Evolutionary conservation across 176 grass and related monocot species (phyloP), one percentile per base, ranked within the genome.

Genomic region (Alloteropsis semialata): DNA sequence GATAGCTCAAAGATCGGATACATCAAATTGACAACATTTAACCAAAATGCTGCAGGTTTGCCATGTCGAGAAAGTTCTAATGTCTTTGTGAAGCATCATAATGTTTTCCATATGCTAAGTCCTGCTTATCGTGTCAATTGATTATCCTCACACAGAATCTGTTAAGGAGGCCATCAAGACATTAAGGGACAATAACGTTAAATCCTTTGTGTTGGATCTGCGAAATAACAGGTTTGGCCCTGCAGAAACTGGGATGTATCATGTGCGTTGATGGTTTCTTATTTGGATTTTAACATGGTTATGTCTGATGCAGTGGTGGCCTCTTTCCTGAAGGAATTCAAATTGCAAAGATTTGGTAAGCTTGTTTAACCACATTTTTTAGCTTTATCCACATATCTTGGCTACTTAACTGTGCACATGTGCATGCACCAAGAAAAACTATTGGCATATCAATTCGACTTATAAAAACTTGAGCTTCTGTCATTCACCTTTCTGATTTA

Each of bases 251-350:
- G 38, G 43, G 1, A 3, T 55, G 0, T 75, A 18, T 84, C n/a
- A n/a, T n/a, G n/a, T n/a, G n/a, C n/a, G 49, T 33, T 72, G 18
- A 34, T 24, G 13, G 58, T 62, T 84, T 22, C 68, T 29, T 56
- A 4, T 25, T 56, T 56, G 64, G 48, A 69, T 85, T 18, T 90
- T 83, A 33, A 82, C 50, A 83, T 70, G 50, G 22, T 80, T 69
- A 33, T 74, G 24, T 81, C 46, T 91, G 16, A 84, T 81, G 85
- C 76, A 96, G 96, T 76, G 96, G 96, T 86, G 96, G 96, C 15
- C 96, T 99, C 86, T 99, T 99, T 77, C 96, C 96, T 34, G 91
- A 99, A 93, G 96, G 96, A 82, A 99, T 99, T 74, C 89, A 99
- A 73, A 99, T 96, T 78, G 92, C 96, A 27, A 99, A 96, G 84